A percentile compares a stretch with the other conserved stretches of the same genome.
Evolutionary conservation across 768 basidiomycete species (phyloP).

Genomic region (Lentinula lateritia): DNA sequence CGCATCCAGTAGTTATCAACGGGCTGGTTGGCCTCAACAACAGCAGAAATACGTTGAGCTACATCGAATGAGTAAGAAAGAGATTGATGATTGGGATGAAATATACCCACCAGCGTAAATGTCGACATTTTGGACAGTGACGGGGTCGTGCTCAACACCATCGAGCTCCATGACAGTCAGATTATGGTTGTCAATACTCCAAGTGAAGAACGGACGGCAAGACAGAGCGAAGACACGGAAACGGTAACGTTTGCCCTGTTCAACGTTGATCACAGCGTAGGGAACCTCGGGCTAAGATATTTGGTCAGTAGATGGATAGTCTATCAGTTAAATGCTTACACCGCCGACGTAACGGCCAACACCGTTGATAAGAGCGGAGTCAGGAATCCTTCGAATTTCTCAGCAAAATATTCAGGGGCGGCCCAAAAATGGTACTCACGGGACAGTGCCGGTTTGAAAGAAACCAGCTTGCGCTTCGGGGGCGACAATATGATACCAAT

Average conservation of each 20-base stretch:
- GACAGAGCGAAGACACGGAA: constrained; percentile 24
- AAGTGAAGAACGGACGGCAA: constrained; percentile 20
- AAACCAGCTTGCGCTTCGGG: constrained; percentile 4
- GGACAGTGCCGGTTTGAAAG: neutral
- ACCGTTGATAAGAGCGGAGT: constrained; percentile 26
- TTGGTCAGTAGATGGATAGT: neutral
- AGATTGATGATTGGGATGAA: neutral
- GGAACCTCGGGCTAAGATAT: constrained; percentile 13
- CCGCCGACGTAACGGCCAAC: constrained; percentile 12
- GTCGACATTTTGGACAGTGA: constrained; percentile 13
- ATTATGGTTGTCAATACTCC: constrained; percentile 25
- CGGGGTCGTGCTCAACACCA: constrained; percentile 24
- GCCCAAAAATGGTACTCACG: constrained; percentile 7
- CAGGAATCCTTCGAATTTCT: constrained; percentile 7
- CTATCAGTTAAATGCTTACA: neutral
- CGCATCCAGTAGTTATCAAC: constrained; percentile 29
- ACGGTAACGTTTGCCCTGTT: constrained; percentile 18
- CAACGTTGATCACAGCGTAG: constrained; percentile 18
- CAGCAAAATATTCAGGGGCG: neutral
- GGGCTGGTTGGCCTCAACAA: constrained; percentile 18
- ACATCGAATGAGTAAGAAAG: neutral
- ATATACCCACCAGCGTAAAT: constrained; percentile 11
- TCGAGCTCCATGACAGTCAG: constrained; percentile 17
- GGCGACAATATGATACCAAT: constrained; percentile 25
- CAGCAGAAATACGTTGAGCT: constrained; percentile 5